Evolutionary conservation across 1,284 basidiomycete genomes (phyloP), one percentile per base, ranked within the genome.

Genomic region (Trichosporon sp.): DNA sequence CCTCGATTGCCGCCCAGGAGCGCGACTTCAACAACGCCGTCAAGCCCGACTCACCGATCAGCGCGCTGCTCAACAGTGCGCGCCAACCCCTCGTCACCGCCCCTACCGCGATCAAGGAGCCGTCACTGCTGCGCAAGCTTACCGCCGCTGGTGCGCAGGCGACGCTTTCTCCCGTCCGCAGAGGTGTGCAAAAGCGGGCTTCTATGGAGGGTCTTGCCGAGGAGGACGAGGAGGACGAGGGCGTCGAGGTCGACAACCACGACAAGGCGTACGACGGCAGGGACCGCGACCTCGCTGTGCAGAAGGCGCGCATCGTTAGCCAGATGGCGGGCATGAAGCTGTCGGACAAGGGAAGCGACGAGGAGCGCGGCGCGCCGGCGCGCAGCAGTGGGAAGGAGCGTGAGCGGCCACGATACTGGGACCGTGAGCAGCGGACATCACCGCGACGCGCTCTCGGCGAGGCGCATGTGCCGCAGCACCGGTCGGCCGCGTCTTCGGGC

Each of bases 11-110:
- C 4, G 91, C 94, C 78, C 93, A 96, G 81, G 96, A 99, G 88
- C 90, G 92, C 79, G 96, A 98, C 83, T 96, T 97, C 89, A 91
- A 94, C 85, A 91, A 92, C 77, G 97, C 95, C 1, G 92, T 98
- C 2, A 92, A 96, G 80, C 97, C 96, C 3, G 94, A 93, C 67
- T 93, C 91, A 75, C 96, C 97, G 0, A 96, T 99, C 73, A 94
- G 93, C 21, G 93, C 93, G 4, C 86, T 99, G 68, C 88, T 99
- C 78, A 85, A 86, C 76, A 94, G 93, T 0, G 95, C 95, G 1
- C 88, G 92, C 65, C 92, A 95, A 81, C 95, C 95, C 0, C 87
- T 96, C 51, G 87, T 96, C 68, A 91, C 96, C 80, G 90, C 90
- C 2, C 83, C 81, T 0, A 70, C 78, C 10, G 73, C 78, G 21